These are phyloP conservation scores for Hansenula lynferdii DNA, from an alignment of 1,139 yeast genomes.

Conservation along the genomic window DNA sequence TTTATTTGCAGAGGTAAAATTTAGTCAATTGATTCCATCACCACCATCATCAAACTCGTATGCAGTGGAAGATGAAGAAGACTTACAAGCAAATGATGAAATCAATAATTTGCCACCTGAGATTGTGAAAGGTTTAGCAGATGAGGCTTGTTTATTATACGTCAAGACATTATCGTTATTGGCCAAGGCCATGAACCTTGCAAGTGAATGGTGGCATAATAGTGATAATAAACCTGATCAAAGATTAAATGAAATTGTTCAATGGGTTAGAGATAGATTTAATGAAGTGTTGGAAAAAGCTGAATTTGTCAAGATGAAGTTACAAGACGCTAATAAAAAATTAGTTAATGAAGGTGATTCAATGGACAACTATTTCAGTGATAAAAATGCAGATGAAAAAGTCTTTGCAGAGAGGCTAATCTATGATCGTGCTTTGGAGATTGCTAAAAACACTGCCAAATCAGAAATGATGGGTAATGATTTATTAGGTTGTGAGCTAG, in stretches of 20 bases:
- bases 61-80: conserved; percentile 30
- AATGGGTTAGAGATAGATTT: conserved; percentile 87
- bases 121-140: conserved; percentile 58
- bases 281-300: conserved; percentile 89
- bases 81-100: conserved; percentile 37
- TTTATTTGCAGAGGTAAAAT: conserved; percentile 88
- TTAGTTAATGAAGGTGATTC: conserved; percentile 3
- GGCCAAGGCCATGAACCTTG: conserved; percentile 81
- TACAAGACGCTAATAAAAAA: conserved; percentile 45
- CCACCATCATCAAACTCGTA: conserved; percentile 50
- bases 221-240: conserved; percentile 33
- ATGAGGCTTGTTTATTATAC: conserved; percentile 82
- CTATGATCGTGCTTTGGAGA: conserved; percentile 89
- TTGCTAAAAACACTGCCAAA: conserved; percentile 87
- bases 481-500: conserved; percentile 74
- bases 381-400: conserved; percentile 12
- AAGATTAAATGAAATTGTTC: conserved; percentile 75
- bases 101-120: conserved; percentile 52
- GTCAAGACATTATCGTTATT: conserved; percentile 77
- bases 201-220: conserved; percentile 85
- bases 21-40: conserved; percentile 73
- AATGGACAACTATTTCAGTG: conserved; percentile 3
- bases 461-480: conserved; percentile 78
- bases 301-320: conserved; percentile 50
- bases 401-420: conserved; percentile 78